phyloP scores from a whole-genome alignment of 179 eudicot genomes.

The Drosera spatulata region DNA sequence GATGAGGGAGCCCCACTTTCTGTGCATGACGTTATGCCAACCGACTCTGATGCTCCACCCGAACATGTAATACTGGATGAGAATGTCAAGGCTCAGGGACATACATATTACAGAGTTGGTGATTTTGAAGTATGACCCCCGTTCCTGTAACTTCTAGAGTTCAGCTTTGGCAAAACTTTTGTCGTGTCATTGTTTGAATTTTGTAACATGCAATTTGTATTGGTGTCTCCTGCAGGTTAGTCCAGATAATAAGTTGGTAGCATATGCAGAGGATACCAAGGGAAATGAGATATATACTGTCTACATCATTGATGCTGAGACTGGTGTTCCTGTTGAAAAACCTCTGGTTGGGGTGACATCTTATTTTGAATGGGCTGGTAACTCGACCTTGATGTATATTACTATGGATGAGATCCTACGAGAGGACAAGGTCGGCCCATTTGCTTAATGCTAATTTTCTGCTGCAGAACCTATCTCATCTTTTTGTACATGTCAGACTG shows the following conservation, averaged over 20 bases:
- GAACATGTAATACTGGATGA: slow-evolving; percentile 84
- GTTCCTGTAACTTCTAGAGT: slow-evolving; percentile 1
- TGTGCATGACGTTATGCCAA: slow-evolving; percentile 68
- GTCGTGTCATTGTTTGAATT: neutral
- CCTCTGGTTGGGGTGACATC: slow-evolving; percentile 60
- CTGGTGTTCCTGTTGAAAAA: slow-evolving; percentile 41
- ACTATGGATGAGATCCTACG: slow-evolving; percentile 86
- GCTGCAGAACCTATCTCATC: too few species aligned
- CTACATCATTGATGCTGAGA: slow-evolving; percentile 60
- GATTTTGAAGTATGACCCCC: slow-evolving; percentile 39
- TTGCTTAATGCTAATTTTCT: neutral
- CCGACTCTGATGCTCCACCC: slow-evolving; percentile 69
- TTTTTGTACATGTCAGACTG: too few species aligned
- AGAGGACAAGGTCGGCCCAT: slow-evolving; percentile 58
- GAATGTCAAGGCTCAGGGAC: slow-evolving; percentile 59
- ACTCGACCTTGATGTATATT: slow-evolving; percentile 56
- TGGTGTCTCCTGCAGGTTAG: slow-evolving; percentile 44
- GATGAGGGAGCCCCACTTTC: slow-evolving; percentile 26
- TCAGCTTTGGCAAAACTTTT: neutral
- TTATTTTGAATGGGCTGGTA: slow-evolving; percentile 79
- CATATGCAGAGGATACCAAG: slow-evolving; percentile 91
- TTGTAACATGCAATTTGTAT: slow-evolving; percentile 1
- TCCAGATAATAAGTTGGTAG: slow-evolving; percentile 72
- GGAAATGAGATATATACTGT: slow-evolving; percentile 80
- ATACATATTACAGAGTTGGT: slow-evolving; percentile 47